These are phyloP conservation scores for Cylindricascospora bacillispora DNA, from an alignment of 1,139 yeast genomes.

Conservation along the genomic window DNA sequence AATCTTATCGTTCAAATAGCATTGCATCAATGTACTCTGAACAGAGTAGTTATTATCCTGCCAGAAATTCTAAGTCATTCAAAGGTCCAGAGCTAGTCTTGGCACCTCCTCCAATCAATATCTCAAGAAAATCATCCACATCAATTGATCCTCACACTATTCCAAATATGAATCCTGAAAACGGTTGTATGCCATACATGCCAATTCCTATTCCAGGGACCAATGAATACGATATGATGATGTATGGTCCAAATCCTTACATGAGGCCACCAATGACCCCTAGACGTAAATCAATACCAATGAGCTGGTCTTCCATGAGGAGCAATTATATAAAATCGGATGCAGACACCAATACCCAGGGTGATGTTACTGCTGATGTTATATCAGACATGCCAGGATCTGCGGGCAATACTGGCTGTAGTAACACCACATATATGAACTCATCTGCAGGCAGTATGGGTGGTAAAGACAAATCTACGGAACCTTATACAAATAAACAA, in stretches of 20 bases:
- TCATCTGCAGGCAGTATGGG: slow-evolving; percentile 20
- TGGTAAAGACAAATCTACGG: slow-evolving; percentile 8
- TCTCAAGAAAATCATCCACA: slow-evolving; percentile 15
- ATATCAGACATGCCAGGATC: slow-evolving; percentile 15
- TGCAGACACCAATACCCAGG: slow-evolving; percentile 7
- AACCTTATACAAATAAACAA: too few species aligned
- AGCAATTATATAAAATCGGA: slow-evolving; percentile 7
- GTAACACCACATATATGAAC: slow-evolving; percentile 16
- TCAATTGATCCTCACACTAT: neutral
- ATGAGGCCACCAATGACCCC: slow-evolving; percentile 3
- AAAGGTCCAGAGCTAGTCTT: slow-evolving; percentile 35
- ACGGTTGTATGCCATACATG: slow-evolving; percentile 2
- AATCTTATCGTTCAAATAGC: slow-evolving; percentile 8
- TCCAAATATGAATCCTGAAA: neutral
- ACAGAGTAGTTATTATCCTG: too few species aligned
- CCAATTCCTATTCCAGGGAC: slow-evolving; percentile 1
- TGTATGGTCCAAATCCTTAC: slow-evolving; percentile 2
- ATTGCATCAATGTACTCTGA: too few species aligned
- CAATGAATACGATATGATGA: neutral
- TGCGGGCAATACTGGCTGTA: slow-evolving; percentile 10
- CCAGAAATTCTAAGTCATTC: slow-evolving; percentile 11
- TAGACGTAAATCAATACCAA: slow-evolving; percentile 5
- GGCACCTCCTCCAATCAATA: slow-evolving; percentile 67
- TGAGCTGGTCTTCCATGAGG: slow-evolving; percentile 9
- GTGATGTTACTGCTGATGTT: slow-evolving; percentile 9